Evolutionary conservation across 2,329 filamentous ascomycete genomes (phyloP), one percentile per base, ranked within the genome.

Genomic region (Diaporthe helianthi): DNA sequence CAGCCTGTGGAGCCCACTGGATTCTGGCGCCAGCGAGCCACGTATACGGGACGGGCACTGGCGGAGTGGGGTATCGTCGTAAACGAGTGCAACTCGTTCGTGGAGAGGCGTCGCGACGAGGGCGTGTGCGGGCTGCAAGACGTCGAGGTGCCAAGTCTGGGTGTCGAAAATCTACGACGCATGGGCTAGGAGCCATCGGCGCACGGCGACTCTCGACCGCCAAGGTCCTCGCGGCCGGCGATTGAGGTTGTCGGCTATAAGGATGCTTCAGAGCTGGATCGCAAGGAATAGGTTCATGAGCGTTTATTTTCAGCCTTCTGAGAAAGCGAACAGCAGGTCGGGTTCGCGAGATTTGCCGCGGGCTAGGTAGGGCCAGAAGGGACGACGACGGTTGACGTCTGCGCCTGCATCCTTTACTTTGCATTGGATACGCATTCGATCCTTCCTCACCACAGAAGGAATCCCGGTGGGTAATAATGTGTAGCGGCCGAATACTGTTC

Each of bases 51-150:
- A 1, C 85, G 92, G 24, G 90, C 93, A 0, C 83, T 96, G 53
- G 92, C 92, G 0, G 93, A 96, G 78, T 96, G 93, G 93, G 84
- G 85, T 24, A 82, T 92, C 22, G 87, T 95, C 24, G 88, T 94
- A 19, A 87, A 87, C 68, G 93, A 96, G 77, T 93, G 90, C 81
- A 93, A 94, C 79, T 92, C 89, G 75, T 96, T 95, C 78, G 88
- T 93, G 38, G 92, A 95, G 69, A 85, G 92, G 54, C 86, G 93
- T 67, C 89, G 89, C 64, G 88, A 89, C 55, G 93, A 96, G 76
- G 92, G 92, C 53, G 87, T 94, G 12, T 84, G 87, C 2, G 82
- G 83, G 0, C 86, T 93, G 70, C 84, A 82, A 73, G 88, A 90
- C 52, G 89, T 95, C 51, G 92, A 95, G 78, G 89, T 90, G 51